phyloP scores from a whole-genome alignment of 257 asterid genomes.

The Anisodus tanguticus region DNA sequence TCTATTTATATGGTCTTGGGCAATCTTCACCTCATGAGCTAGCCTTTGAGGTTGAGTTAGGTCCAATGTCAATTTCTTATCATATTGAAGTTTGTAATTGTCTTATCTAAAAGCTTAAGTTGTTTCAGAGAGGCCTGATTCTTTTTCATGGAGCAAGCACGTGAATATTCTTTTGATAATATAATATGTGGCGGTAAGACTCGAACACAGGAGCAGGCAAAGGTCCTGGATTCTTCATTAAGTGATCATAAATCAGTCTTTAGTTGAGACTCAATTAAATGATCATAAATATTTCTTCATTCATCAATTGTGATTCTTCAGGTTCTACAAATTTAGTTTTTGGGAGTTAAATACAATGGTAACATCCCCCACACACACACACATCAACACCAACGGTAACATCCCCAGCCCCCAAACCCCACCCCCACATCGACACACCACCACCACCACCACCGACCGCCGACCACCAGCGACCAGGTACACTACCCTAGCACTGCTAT shows the following conservation, averaged over 20 bases:
- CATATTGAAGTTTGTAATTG: background rate
- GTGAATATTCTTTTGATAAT: background rate
- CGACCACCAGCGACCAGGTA: too few relatives aligned
- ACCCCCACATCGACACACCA: too few relatives aligned
- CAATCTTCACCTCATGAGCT: background rate
- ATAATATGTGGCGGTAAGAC: background rate
- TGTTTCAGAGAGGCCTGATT: background rate
- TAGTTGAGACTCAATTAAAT: background rate
- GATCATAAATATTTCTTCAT: background rate
- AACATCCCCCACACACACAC: too few relatives aligned
- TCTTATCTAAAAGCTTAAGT: background rate
- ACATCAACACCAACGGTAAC: too few relatives aligned
- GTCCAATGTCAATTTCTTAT: background rate
- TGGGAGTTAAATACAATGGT: too few relatives aligned
- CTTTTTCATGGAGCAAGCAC: constrained; percentile 1
- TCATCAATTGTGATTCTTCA: background rate
- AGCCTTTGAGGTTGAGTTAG: background rate
- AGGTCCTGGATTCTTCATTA: background rate
- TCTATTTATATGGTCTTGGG: background rate
- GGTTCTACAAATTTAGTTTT: too few relatives aligned
- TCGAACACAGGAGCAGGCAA: background rate
- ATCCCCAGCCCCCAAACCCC: too few relatives aligned
- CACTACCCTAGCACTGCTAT: too few relatives aligned
- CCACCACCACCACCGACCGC: too few relatives aligned
- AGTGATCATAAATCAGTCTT: background rate